A percentile compares a stretch with the other conserved stretches of the same genome.
These are phyloP conservation scores for Penicillium ochrochloron DNA, from an alignment of 495 filamentous ascomycete species.

Conservation along the genomic window DNA sequence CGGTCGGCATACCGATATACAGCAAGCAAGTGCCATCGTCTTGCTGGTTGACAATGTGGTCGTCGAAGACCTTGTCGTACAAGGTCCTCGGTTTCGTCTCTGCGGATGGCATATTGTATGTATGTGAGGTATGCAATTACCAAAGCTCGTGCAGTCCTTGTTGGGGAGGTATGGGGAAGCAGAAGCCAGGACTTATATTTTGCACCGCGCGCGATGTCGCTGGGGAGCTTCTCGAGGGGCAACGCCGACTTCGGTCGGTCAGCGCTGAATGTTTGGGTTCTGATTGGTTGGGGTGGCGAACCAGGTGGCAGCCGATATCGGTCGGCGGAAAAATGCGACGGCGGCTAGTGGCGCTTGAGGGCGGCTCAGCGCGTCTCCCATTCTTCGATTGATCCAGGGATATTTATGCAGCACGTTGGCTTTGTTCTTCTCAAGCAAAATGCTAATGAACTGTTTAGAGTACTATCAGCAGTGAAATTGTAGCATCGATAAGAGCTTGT, in stretches of 20 bases:
- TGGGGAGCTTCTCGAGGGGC: conserved; percentile 43
- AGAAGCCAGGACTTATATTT: conserved; percentile 35
- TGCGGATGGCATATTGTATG: conserved; percentile 74
- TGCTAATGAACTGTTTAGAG: background rate
- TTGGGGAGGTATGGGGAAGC: conserved; percentile 21
- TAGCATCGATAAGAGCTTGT: background rate
- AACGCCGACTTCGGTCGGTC: conserved; percentile 50
- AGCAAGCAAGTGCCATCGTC: conserved; percentile 89
- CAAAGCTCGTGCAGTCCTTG: conserved; percentile 4
- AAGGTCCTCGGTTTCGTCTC: conserved; percentile 81
- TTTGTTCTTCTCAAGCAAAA: background rate
- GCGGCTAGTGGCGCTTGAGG: conserved; percentile 33
- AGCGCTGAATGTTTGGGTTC: conserved; percentile 35
- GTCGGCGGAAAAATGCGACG: conserved; percentile 18
- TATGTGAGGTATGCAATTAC: conserved; percentile 15
- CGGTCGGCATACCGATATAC: conserved; percentile 74
- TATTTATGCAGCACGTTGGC: background rate
- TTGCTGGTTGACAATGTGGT: conserved; percentile 92
- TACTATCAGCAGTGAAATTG: background rate
- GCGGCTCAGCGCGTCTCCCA: conserved; percentile 16
- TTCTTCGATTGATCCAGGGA: conserved; percentile 6
- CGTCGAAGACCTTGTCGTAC: conserved; percentile 96
- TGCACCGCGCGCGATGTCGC: conserved; percentile 49
- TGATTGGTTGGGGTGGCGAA: conserved; percentile 37
- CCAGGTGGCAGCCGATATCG: conserved; percentile 26